Percentiles rank a stretch among this genome's conserved stretches.
Conservation (phyloP, 1,139 yeast species). For the Candida tetrigidarum region DNA sequence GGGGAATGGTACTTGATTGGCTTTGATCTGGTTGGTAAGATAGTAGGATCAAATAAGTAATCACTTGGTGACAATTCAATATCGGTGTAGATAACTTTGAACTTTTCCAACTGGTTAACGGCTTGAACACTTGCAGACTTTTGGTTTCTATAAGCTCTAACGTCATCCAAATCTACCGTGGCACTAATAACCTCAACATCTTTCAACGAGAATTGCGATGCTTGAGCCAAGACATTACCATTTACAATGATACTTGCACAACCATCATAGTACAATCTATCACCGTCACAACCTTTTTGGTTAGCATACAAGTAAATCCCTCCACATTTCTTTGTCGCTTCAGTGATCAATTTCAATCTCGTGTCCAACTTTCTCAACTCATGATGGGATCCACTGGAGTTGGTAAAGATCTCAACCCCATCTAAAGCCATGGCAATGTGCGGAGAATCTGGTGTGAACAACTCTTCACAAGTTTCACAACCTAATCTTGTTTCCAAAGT, state of each 20-base stretch:
- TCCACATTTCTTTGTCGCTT: constrained; percentile 95
- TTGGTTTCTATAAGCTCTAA: constrained; percentile 75
- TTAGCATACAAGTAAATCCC: constrained; percentile 93
- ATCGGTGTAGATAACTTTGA: constrained; percentile 63
- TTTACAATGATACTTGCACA: constrained; percentile 93
- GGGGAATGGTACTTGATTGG: constrained; percentile 73
- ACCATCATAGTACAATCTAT: constrained; percentile 94
- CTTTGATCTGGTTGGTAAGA: constrained; percentile 61
- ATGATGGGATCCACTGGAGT: constrained; percentile 96
- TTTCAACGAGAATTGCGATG: constrained; percentile 80
- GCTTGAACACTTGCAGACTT: constrained; percentile 85
- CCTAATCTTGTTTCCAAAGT: constrained; percentile 90
- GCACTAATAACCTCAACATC: constrained; percentile 96
- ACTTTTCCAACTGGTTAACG: constrained; percentile 51
- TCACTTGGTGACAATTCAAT: constrained; percentile 64
- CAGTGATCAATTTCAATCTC: constrained; percentile 80
- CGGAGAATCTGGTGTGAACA: constrained; percentile 95
- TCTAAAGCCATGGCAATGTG: constrained; percentile 90
- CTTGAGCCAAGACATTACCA: constrained; percentile 92
- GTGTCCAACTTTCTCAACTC: constrained; percentile 89
- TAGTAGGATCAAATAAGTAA: constrained; percentile 59
- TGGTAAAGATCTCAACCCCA: constrained; percentile 95
- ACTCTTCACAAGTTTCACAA: constrained; percentile 96
- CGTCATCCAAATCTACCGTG: constrained; percentile 91
- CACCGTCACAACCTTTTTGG: constrained; percentile 99